phyloP scores from a whole-genome alignment of 2,329 filamentous ascomycete species.

The Myriosclerotinia curreyana region DNA sequence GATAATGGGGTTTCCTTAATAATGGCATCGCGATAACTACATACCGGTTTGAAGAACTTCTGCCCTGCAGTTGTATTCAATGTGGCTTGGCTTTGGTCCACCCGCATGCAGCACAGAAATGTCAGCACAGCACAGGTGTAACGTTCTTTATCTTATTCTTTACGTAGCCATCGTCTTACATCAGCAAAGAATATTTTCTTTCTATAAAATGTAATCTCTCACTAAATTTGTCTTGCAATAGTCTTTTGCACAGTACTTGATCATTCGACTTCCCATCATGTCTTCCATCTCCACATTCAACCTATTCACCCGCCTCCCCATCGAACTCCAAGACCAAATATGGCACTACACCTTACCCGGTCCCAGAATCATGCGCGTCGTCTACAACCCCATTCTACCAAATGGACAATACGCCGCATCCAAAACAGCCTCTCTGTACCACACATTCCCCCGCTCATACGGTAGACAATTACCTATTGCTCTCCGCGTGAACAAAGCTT shows the following conservation, averaged over 20 bases:
- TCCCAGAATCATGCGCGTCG: neutral
- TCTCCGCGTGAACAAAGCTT: neutral
- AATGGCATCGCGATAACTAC: no score
- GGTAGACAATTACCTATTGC: neutral
- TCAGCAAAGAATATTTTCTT: no score
- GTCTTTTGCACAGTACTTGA: neutral
- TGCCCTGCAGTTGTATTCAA: no score
- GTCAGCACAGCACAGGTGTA: no score
- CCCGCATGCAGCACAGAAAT: no score
- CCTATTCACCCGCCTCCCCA: neutral
- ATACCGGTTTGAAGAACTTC: no score
- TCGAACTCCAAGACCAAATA: conserved; percentile 8
- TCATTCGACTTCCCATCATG: neutral
- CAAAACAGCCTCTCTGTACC: neutral
- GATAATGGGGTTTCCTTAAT: no score
- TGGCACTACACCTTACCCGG: conserved; percentile 3
- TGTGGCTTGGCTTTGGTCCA: no score
- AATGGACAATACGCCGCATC: neutral
- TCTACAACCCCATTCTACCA: neutral
- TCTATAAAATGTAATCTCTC: no score
- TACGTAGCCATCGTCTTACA: no score
- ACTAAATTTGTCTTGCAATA: no score
- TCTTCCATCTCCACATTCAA: neutral
- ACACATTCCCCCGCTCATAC: neutral
- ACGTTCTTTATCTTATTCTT: no score